Evolutionary conservation across 257 asterid species (phyloP), one percentile per base, ranked within the genome.

Genomic region (Haberlea rhodopensis): DNA sequence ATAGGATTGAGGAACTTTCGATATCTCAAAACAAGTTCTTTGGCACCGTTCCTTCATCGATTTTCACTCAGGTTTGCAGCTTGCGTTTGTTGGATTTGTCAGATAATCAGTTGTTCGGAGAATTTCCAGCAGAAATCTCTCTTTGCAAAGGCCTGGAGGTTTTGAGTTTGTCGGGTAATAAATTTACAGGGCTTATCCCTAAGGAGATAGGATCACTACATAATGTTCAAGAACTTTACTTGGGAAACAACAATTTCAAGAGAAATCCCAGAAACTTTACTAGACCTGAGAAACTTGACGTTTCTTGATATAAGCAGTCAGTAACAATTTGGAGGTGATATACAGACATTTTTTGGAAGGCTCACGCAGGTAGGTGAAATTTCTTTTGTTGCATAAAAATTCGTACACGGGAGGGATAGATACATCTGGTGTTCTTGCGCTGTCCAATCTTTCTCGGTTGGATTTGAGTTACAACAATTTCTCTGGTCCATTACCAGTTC

Each of bases 381-480:
- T 80, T 64, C 91, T 94, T 57, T 57, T 94, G 23, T 49, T 94
- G 73, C 92, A 86, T 55, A 79, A 63, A 1, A 94, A 94, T 60
- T 57, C 69, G 7, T 90, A 86, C 59, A 63, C 66, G 0, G 92
- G 97, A 26, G 97, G 97, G 18, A 63, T 94, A 16, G 3, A 73
- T 10, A 4, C 81, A 0, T 94, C 99, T 0, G 80, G 89, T n/a
- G 77, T 94, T 66, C 86, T 91, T 5, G 21, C 43, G 5, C 70
- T 90, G 2, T 84, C 85, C 15, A 82, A 84, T 54, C 57, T 94
- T 10, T 61, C 74, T 19, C 86, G 96, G 23, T 65, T 94, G 72
- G 97, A 94, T 51, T 81, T 94, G 71, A 94, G 97, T 73, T 80
- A 71, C 80, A 94, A 94, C 81, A 57, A 68, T 3, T 82, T 94